Evolutionary conservation across 2,329 filamentous ascomycete genomes (phyloP), one percentile per base, ranked within the genome.

Genomic region (Drechslerella dactyloides): DNA sequence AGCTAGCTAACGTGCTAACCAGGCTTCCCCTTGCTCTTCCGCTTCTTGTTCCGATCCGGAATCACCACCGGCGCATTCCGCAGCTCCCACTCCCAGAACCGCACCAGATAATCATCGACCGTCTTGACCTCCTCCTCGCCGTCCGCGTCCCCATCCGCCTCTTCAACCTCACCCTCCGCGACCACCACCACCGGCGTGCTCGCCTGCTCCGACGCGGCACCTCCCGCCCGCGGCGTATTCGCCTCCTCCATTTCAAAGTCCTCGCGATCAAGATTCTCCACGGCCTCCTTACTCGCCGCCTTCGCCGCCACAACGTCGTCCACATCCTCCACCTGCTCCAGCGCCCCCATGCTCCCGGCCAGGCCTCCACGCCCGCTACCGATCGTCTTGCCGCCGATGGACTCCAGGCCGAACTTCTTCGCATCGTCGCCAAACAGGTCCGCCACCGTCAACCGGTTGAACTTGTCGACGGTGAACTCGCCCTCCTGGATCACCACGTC

Each of bases 401-500:
- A 61, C 7, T 61, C 65, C 21, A 87, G 85, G n/a, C 85, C 83
- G 23, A 86, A 75, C 46, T 75, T 78, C 58, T 69, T 80, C 6
- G 79, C 83, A 11, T 84, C 81, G 33, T 85, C 84, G 59, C 84
- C 85, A 24, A 91, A 82, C 56, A 90, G 87, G 70, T 91, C 90
- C 40, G 86, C 84, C 56, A 89, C 87, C 1, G 85, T 82, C 48
- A 90, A 83, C 76, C 89, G 91, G 76, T 92, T 92, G 80, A 96
- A 93, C 79, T 96, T 93, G 77, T 99, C 94, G 0, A 94, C 99
- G 0, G 93, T 99, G 79, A 99, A 99, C 75, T 93, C 92, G 74
- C 94, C 94, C 79, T 97, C 94, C 78, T 99, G 96, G 75, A 99
- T 99, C 64, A 99, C 93, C 6, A 99, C 91, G 74, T 99, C 94